Evolutionary conservation across 129 eudicot species (phyloP), one percentile per base, ranked within the genome.

Genomic region (Silybum marianum): DNA sequence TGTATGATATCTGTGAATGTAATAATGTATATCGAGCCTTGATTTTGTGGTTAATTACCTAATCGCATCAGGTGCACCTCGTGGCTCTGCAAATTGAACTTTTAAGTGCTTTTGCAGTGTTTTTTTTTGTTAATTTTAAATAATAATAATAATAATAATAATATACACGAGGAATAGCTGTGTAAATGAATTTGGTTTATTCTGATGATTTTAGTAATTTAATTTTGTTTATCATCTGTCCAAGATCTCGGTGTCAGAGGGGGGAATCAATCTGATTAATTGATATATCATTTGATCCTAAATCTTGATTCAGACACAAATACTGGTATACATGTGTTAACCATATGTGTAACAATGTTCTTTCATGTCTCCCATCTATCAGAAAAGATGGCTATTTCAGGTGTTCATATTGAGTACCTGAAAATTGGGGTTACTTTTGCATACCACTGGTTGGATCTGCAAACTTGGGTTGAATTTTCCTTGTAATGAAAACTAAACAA

Each of bases 191-290:
- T 19, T 65, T 65, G 28, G 69, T 18, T 74, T 80, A 7, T 40
- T n/a, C 67, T 42, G 74, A 40, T 74, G 11, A 46, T 24, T 79
- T 39, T 18, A 74, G 34, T 74, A 66, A 26, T 73, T 28, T 54
- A 58, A 40, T 71, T 62, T 72, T 80, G 72, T 62, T 78, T 80
- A 72, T 51, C 44, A 80, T 80, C 26, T 73, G 80, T 44, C 36
- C 36, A 11, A 44, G 74, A 81, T 81, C 54, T 73, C 22, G 44
- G 44, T 74, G 80, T 81, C 80, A 81, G 84, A 74, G 23, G 10
- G 16, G 16, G 54, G 54, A 25, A 40, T 74, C 51, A 74, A 42
- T 66, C 58, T 81, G 65, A 74, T 26, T 66, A 73, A 73, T 73
- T 46, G 36, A 66, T 81, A 65, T 40, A 25, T n/a, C 40, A 13